These are phyloP conservation scores for Asterophora parasitica DNA, from an alignment of 768 basidiomycete species.

Conservation along the genomic window DNA sequence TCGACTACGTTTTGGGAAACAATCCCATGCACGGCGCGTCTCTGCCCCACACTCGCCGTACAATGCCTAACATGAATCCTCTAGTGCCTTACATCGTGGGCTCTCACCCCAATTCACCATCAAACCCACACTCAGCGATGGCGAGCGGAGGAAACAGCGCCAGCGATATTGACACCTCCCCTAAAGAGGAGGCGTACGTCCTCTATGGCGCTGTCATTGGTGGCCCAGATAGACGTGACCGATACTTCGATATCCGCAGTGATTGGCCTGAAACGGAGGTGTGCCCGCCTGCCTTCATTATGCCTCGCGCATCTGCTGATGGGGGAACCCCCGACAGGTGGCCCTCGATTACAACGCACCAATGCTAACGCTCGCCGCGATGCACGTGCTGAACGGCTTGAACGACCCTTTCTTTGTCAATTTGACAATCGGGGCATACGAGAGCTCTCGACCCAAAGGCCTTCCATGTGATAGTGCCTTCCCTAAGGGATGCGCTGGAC, in stretches of 20 bases:
- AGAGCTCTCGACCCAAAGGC: conserved; percentile 55
- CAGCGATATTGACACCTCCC: conserved; percentile 63
- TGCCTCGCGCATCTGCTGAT: not conserved
- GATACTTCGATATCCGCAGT: conserved; percentile 78
- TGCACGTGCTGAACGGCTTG: conserved; percentile 62
- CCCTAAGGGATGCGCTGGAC: conserved; percentile 42
- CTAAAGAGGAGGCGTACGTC: conserved; percentile 65
- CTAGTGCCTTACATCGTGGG: conserved; percentile 84
- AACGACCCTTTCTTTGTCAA: conserved; percentile 75
- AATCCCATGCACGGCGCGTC: conserved; percentile 82
- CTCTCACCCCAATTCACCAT: conserved; percentile 82
- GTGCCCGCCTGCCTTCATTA: not conserved
- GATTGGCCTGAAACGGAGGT: conserved; percentile 92
- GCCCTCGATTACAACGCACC: conserved; percentile 91
- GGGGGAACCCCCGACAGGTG: conserved; percentile 32
- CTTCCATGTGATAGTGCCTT: conserved; percentile 77
- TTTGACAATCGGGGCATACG: conserved; percentile 64
- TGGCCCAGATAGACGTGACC: conserved; percentile 73
- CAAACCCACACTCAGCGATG: conserved; percentile 87
- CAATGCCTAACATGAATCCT: not conserved
- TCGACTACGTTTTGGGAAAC: conserved; percentile 80
- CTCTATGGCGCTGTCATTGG: conserved; percentile 88
- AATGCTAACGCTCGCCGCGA: conserved; percentile 79
- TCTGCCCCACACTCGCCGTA: not conserved
- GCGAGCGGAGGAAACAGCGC: conserved; percentile 81